Conservation (phyloP, 169 alveolate genomes). For the Blepharisma undulans region DNA sequence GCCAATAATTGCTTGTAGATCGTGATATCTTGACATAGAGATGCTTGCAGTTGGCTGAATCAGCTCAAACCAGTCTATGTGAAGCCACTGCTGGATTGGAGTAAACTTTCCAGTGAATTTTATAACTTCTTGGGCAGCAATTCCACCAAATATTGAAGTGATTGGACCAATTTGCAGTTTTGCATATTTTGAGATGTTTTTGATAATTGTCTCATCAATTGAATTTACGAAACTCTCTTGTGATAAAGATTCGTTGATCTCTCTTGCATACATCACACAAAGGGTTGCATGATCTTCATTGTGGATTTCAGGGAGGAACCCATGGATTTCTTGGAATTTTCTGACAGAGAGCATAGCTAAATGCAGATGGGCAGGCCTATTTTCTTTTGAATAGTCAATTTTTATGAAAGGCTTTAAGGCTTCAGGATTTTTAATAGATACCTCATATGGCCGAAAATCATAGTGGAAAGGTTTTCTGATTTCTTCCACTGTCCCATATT, state of each 20-base stretch:
- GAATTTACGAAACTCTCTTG: slow-evolving; percentile 74
- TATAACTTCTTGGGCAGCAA: slow-evolving; percentile 96
- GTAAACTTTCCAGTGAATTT: slow-evolving; percentile 98
- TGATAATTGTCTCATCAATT: slow-evolving; percentile 84
- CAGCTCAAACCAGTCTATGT: slow-evolving; percentile 94
- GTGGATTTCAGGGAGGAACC: slow-evolving; percentile 67
- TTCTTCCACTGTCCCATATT: slow-evolving; percentile 90
- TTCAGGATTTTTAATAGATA: slow-evolving; percentile 81
- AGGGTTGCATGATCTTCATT: background rate
- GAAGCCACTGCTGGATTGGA: slow-evolving; percentile 96
- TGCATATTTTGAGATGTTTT: slow-evolving; percentile 80
- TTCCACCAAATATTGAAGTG: slow-evolving; percentile 98
- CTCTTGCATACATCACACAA: background rate
- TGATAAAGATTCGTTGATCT: background rate
- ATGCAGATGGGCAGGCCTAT: slow-evolving; percentile 94
- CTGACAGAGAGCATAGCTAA: slow-evolving; percentile 86
- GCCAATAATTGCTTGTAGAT: background rate
- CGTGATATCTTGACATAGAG: background rate
- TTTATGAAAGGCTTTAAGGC: slow-evolving; percentile 67
- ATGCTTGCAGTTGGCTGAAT: slow-evolving; percentile 47
- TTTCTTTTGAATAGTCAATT: slow-evolving; percentile 93
- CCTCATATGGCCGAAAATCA: slow-evolving; percentile 81
- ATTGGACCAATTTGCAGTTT: slow-evolving; percentile 92
- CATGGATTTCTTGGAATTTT: slow-evolving; percentile 63
- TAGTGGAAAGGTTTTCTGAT: slow-evolving; percentile 88